phyloP scores from a whole-genome alignment of 176 grass and related monocot species.

The Phoenix roebelenii region DNA sequence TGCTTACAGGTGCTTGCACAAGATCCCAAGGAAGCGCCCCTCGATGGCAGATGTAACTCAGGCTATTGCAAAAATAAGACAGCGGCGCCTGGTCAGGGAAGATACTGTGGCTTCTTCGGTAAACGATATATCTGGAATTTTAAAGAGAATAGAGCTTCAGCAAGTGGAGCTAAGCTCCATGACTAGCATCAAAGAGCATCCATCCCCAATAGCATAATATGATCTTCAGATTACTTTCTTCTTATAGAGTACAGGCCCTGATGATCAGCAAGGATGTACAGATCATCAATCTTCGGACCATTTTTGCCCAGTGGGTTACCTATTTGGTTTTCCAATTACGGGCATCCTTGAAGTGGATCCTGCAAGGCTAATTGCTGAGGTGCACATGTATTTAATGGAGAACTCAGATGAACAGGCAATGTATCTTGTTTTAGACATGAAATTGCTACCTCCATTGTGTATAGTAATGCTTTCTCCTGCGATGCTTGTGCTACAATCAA shows the following conservation, averaged over 20 bases:
- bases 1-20: constrained; percentile 71
- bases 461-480: too few species aligned
- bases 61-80: constrained; percentile 60
- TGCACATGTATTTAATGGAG: too few species aligned
- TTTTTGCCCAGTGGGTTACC: too few species aligned
- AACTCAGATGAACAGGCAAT: too few species aligned
- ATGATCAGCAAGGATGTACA: not conserved
- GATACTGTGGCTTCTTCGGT: constrained; percentile 27
- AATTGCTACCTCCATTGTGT: too few species aligned
- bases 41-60: constrained; percentile 69
- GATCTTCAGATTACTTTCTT: not conserved
- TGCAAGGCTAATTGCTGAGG: too few species aligned
- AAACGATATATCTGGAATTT: constrained; percentile 38
- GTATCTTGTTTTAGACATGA: too few species aligned
- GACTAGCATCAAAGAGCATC: constrained; percentile 37
- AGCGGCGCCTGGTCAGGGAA: constrained; percentile 34
- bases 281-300: too few species aligned
- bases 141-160: constrained; percentile 65
- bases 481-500: too few species aligned
- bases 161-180: constrained; percentile 73
- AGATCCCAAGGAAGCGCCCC: constrained; percentile 69
- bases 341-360: too few species aligned
- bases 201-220: constrained; percentile 16
- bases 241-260: constrained; percentile 1
- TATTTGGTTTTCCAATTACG: too few species aligned